phyloP scores from a whole-genome alignment of 176 grass and related monocot genomes.

The Carex littledalei region DNA sequence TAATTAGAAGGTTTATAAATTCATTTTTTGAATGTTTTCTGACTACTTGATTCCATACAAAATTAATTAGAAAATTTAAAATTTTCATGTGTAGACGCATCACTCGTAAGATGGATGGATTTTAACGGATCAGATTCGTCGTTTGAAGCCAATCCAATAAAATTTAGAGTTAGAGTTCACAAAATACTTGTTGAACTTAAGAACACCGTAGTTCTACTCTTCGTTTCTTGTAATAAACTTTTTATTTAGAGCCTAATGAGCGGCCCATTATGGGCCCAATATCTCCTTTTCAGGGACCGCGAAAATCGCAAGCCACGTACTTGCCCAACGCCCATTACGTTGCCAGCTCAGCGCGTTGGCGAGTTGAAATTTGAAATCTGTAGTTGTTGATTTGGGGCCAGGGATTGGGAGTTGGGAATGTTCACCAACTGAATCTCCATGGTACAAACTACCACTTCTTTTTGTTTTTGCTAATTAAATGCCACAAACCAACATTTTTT shows the following conservation, averaged over 20 bases:
- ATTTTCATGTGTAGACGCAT: no score
- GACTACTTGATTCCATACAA: no score
- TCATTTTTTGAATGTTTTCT: no score
- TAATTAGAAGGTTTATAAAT: no score
- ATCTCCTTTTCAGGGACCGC: neutral
- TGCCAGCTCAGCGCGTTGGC: neutral
- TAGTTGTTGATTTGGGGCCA: neutral
- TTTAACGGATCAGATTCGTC: no score
- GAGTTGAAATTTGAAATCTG: neutral
- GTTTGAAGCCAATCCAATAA: no score
- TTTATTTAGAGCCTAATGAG: neutral
- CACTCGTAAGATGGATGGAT: no score
- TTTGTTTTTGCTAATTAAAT: neutral
- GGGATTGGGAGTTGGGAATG: neutral
- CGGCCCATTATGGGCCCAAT: neutral
- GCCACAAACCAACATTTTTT: neutral
- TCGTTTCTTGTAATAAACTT: neutral
- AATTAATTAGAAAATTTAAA: no score
- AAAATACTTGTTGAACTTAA: no score
- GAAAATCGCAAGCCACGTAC: neutral
- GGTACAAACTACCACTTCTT: neutral
- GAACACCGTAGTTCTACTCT: no score
- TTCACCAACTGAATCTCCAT: neutral
- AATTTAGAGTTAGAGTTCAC: no score
- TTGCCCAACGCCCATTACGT: neutral